Evolutionary conservation across 805 yeast genomes (phyloP), one percentile per base, ranked within the genome.

Genomic region (Lachancea sp.): DNA sequence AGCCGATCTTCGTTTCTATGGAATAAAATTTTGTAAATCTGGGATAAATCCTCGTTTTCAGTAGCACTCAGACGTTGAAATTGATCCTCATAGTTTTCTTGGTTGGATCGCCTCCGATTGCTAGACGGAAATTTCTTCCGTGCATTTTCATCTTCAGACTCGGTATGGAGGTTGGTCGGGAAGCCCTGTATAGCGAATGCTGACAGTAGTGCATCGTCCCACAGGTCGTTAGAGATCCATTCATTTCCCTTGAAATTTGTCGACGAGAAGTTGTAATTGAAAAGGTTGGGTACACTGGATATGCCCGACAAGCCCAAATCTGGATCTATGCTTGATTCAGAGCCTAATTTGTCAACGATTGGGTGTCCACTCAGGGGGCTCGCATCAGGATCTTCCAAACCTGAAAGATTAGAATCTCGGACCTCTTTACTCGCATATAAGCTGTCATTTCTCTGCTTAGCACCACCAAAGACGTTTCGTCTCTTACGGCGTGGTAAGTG

Each of bases 161-260:
- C 18, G 18, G 53, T 3, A 64, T 45, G 25, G 65, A 17, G 26
- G 5, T 44, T 17, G 13, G 29, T 32, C 4, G 46, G 13, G 9
- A 33, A 41, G 18, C 61, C 60, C 3, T 64, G 60, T 51, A 75
- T 61, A 0, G 89, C 88, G 4, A 85, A 80, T 0, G 88, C 88
- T 0, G 88, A 80, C 45, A 82, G 62, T 20, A 82, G 60, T 0
- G 87, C 88, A 50, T 82, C 88, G 47, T 79, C 86, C 38, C 83
- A 57, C 34, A 82, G 64, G 52, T 82, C 89, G 41, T 74, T 77
- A 12, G 87, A 78, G 17, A 82, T 66, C 87, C 87, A 81, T 48
- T 79, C 77, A 41, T 74, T 74, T 38, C 77, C 80, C 26, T 51
- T 35, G 50, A 43, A 45, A 45, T 43, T 31, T 35, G 43, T 31